Percentiles rank a stretch among this genome's conserved stretches.
These are phyloP conservation scores for Cercospora citrullina DNA, from an alignment of 2,329 filamentous ascomycete species.

Conservation along the genomic window DNA sequence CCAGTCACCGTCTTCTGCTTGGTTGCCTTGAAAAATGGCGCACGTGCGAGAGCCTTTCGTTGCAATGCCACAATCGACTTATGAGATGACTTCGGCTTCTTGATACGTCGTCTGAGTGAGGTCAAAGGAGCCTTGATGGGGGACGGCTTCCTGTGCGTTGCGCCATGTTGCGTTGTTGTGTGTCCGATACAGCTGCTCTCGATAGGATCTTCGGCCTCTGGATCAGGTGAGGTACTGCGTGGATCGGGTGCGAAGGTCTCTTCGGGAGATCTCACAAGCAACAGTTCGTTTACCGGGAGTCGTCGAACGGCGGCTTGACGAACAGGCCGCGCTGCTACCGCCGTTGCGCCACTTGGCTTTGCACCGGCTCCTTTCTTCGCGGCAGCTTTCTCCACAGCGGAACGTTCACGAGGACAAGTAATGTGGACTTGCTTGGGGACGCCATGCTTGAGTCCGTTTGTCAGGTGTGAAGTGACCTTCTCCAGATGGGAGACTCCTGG, in stretches of 20 bases:
- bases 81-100: slow-evolving; percentile 24
- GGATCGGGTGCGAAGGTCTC: not conserved
- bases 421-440: not conserved
- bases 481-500: not conserved
- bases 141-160: not conserved
- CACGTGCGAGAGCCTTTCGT: slow-evolving; percentile 16
- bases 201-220: slow-evolving; percentile 26
- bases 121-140: slow-evolving; percentile 24
- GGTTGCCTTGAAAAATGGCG: slow-evolving; percentile 11
- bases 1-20: slow-evolving; percentile 11
- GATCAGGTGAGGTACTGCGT: slow-evolving; percentile 7
- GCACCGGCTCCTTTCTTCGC: not conserved
- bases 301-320: not conserved
- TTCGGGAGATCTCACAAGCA: slow-evolving; percentile 18
- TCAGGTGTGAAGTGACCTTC: not conserved
- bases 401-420: not conserved
- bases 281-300: slow-evolving; percentile 27
- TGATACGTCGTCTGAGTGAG: slow-evolving; percentile 28
- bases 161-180: not conserved
- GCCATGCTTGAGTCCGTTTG: not conserved
- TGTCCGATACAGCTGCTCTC: slow-evolving; percentile 9
- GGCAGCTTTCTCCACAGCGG: not conserved
- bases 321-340: not conserved
- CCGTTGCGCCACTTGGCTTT: not conserved
- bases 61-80: slow-evolving; percentile 23